Percentiles rank a stretch among this genome's conserved stretches.
Conservation (phyloP, 2,329 filamentous ascomycete genomes). For the Periconia digitata region DNA sequence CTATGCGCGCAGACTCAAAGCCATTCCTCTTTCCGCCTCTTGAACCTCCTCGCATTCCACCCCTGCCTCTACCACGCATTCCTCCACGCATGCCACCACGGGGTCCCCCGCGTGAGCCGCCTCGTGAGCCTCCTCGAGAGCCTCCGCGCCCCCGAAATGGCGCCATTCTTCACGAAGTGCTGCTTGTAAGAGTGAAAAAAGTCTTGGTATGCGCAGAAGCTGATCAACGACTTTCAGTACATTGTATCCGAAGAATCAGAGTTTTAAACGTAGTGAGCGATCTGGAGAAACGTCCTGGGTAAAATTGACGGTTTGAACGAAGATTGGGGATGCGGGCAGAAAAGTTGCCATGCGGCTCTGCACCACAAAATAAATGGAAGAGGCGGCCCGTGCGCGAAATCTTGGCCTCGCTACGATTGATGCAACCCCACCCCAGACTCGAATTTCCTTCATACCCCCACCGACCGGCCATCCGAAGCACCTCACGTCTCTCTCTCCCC, state of each 20-base stretch:
- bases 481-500: slow-evolving; percentile 17
- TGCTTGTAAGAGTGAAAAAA: no score
- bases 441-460: background rate
- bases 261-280: background rate
- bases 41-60: slow-evolving; percentile 19
- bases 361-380: background rate
- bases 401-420: slow-evolving; percentile 21
- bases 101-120: slow-evolving; percentile 21
- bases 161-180: no score
- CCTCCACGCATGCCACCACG: slow-evolving; percentile 24
- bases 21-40: slow-evolving; percentile 34
- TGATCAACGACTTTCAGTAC: no score
- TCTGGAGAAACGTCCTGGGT: no score
- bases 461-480: background rate
- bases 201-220: no score
- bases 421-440: slow-evolving; percentile 1
- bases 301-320: background rate
- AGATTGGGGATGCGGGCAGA: slow-evolving; percentile 13
- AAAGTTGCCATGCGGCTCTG: background rate
- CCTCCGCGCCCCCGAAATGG: slow-evolving; percentile 27
- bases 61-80: slow-evolving; percentile 16
- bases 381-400: slow-evolving; percentile 36
- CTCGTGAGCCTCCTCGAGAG: slow-evolving; percentile 29
- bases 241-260: background rate
- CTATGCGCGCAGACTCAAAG: slow-evolving; percentile 29